phyloP scores from a whole-genome alignment of 176 grass and related monocot species.

The Avena eriantha region DNA sequence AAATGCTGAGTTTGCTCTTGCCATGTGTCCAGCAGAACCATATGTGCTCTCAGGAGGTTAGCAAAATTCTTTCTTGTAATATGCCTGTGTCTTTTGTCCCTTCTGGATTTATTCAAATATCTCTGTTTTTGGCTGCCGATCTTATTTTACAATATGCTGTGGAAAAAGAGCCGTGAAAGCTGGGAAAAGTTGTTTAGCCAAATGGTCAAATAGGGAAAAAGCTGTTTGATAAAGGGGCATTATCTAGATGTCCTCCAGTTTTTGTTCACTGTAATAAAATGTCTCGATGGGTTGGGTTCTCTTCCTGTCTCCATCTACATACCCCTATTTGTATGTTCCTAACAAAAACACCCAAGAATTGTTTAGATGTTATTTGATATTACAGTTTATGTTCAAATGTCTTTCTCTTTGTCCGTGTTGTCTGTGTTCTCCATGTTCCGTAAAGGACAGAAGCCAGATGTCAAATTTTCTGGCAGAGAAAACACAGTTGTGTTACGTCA shows the following conservation, averaged over 20 bases:
- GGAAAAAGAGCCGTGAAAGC: not conserved
- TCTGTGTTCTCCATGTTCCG: not conserved
- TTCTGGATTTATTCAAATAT: slow-evolving; percentile 22
- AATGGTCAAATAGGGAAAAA: not conserved
- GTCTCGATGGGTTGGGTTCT: not conserved
- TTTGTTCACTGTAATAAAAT: slow-evolving; percentile 13
- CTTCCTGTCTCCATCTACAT: not conserved
- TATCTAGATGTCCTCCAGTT: not conserved
- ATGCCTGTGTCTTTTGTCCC: not conserved
- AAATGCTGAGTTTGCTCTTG: slow-evolving; percentile 94
- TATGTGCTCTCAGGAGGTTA: slow-evolving; percentile 96
- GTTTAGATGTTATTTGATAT: not conserved
- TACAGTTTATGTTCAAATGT: not conserved
- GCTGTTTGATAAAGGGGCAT: not conserved
- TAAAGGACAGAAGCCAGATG: not conserved
- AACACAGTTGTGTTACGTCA: not conserved
- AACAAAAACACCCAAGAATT: slow-evolving; percentile 1
- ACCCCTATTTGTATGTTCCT: slow-evolving; percentile 4
- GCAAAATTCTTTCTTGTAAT: slow-evolving; percentile 3
- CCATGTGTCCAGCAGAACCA: slow-evolving; percentile 92
- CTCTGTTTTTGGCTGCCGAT: not conserved
- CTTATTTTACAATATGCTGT: not conserved
- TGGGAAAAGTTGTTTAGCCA: not conserved
- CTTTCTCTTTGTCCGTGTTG: not conserved
- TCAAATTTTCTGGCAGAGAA: not conserved